Conservation (phyloP, 2,329 filamentous ascomycete species). For the Sporothrix brasiliensis region DNA sequence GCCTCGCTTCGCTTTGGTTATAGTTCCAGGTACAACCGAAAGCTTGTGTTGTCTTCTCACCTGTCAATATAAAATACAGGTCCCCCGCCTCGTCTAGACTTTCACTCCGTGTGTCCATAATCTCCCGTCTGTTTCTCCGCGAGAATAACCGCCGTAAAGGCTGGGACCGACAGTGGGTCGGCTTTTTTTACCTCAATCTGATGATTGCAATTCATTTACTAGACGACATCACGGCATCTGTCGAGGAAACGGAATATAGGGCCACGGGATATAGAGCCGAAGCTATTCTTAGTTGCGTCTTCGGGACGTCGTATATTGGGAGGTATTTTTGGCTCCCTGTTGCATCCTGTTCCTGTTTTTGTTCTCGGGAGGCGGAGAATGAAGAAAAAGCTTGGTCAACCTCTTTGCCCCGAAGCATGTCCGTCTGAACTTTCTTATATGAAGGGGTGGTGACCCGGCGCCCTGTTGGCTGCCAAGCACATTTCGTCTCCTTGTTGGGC, state of each 20-base stretch:
- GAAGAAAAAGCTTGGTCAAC: background rate
- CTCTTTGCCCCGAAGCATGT: background rate
- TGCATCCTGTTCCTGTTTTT: no score
- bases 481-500: background rate
- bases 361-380: background rate
- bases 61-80: background rate
- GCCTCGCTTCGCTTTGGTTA: background rate
- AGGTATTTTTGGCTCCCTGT: slow-evolving; percentile 3
- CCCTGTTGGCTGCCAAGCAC: background rate
- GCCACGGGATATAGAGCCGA: background rate
- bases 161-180: background rate
- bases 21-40: background rate
- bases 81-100: slow-evolving; percentile 7
- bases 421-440: background rate
- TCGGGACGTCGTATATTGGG: background rate
- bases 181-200: background rate
- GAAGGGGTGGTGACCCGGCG: background rate
- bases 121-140: background rate
- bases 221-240: background rate
- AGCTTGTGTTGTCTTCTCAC: slow-evolving; percentile 2
- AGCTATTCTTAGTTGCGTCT: slow-evolving; percentile 11
- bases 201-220: slow-evolving; percentile 12
- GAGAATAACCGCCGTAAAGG: background rate
- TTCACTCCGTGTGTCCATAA: background rate
- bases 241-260: no score